A percentile compares a stretch with the other conserved stretches of the same genome.
These are phyloP conservation scores for Aspergillus flavus DNA, from an alignment of 2,329 filamentous ascomycete genomes.

Conservation along the genomic window DNA sequence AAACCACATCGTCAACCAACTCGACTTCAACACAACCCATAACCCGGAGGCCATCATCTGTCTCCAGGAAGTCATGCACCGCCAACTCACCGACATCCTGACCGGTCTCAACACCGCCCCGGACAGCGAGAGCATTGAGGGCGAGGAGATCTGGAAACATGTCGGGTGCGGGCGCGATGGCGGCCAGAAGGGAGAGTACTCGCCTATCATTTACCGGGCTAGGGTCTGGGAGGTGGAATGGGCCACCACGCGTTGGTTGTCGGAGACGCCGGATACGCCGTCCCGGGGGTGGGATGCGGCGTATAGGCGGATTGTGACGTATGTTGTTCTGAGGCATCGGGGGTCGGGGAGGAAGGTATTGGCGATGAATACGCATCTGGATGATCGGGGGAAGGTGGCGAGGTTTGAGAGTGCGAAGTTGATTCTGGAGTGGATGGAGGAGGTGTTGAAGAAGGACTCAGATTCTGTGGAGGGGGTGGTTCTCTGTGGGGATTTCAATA, in stretches of 20 bases:
- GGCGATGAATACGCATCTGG: background rate
- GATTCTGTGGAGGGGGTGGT: background rate
- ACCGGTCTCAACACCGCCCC: background rate
- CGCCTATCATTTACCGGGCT: background rate
- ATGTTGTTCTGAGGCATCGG: background rate
- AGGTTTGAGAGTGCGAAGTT: constrained; percentile 4
- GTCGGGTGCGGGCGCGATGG: background rate
- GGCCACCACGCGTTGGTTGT: background rate
- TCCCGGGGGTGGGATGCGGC: constrained; percentile 1
- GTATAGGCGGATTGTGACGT: background rate
- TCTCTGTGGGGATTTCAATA: background rate
- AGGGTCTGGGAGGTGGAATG: background rate
- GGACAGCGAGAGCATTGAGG: background rate
- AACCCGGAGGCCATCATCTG: constrained; percentile 2
- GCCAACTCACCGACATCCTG: background rate
- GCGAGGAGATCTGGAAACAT: background rate
- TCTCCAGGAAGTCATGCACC: background rate
- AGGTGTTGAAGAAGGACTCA: background rate
- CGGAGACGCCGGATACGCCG: background rate
- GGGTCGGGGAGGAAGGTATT: background rate
- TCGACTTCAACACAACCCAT: background rate
- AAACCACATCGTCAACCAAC: constrained; percentile 3
- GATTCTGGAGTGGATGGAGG: constrained; percentile 1
- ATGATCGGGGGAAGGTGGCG: constrained; percentile 1
- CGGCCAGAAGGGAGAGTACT: constrained; percentile 3